Percentiles rank a stretch among this genome's conserved stretches.
Conservation (phyloP, 2,329 filamentous ascomycete genomes). For the Chaetomiaceae sp. region DNA sequence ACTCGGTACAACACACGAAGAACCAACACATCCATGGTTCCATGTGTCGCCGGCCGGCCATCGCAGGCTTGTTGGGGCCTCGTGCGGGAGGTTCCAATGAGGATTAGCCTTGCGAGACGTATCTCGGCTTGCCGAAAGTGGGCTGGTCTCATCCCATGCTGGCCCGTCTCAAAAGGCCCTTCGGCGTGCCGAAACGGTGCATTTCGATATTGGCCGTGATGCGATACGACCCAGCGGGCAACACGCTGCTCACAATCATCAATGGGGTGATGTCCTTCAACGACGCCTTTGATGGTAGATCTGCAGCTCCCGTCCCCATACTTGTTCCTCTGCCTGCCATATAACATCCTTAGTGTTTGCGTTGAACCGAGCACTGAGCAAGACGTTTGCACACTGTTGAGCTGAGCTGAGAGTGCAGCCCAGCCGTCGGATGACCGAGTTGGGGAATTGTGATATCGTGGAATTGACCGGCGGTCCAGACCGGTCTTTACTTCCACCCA, state of each 20-base stretch:
- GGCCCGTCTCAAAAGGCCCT: slow-evolving; percentile 6
- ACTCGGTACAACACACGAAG: no score
- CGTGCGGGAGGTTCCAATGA: neutral
- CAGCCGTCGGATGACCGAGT: slow-evolving; percentile 16
- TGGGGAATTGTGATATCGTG: slow-evolving; percentile 8
- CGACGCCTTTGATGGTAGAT: no score
- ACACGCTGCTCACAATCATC: neutral
- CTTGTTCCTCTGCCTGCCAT: neutral
- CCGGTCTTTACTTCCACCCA: slow-evolving; percentile 3
- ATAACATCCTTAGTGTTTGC: no score
- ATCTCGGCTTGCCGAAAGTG: slow-evolving; percentile 22
- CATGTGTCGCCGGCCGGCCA: neutral
- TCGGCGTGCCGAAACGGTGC: slow-evolving; percentile 13
- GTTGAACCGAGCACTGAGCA: neutral
- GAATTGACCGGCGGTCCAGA: slow-evolving; percentile 13
- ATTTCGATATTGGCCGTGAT: slow-evolving; percentile 11
- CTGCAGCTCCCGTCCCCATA: no score
- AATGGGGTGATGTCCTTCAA: no score
- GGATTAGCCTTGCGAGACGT: slow-evolving; percentile 5
- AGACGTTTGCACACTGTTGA: neutral
- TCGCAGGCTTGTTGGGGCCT: neutral
- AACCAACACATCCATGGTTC: neutral
- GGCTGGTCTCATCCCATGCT: slow-evolving; percentile 6
- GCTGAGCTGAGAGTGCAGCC: neutral
- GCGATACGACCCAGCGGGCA: slow-evolving; percentile 14